These are phyloP conservation scores for Syzygium aqueum DNA, from an alignment of 345 rosid genomes.

Conservation along the genomic window DNA sequence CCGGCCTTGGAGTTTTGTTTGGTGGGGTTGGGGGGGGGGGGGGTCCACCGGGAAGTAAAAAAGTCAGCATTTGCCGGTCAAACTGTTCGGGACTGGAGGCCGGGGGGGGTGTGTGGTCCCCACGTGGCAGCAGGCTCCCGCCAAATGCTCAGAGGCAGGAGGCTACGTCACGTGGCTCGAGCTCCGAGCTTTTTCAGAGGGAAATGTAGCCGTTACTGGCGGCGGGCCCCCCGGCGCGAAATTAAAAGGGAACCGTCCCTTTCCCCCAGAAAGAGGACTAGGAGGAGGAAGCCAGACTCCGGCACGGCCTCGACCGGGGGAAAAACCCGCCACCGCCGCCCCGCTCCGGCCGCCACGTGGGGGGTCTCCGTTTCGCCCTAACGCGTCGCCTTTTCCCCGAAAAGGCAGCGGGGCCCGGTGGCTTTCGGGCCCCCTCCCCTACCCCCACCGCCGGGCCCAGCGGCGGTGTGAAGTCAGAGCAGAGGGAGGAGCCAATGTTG, in stretches of 20 bases:
- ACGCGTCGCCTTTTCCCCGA: too few species aligned
- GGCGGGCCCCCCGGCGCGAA: conserved; percentile 8
- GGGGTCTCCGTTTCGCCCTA: neutral
- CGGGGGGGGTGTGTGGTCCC: conserved; percentile 4
- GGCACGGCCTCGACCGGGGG: too few species aligned
- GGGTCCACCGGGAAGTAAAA: neutral
- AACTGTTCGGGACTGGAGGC: neutral
- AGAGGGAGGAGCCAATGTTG: neutral
- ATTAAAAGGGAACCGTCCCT: neutral
- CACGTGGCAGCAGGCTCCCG: conserved; percentile 13
- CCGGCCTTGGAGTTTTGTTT: conserved; percentile 2
- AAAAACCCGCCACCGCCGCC: neutral
- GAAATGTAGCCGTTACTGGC: conserved; percentile 34
- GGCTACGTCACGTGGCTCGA: conserved; percentile 32
- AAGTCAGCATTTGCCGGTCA: neutral
- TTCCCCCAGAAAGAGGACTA: neutral
- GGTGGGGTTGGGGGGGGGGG: neutral
- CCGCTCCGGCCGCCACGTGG: neutral
- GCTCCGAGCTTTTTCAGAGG: neutral
- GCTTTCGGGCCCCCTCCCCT: neutral
- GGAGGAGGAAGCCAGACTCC: neutral
- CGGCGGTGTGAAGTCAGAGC: neutral
- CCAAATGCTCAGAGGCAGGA: conserved; percentile 9
- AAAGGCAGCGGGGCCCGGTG: neutral
- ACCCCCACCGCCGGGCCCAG: neutral